These are phyloP conservation scores for Globisporangium yorkense DNA, from an alignment of 352 stramenopile species.

Conservation along the genomic window DNA sequence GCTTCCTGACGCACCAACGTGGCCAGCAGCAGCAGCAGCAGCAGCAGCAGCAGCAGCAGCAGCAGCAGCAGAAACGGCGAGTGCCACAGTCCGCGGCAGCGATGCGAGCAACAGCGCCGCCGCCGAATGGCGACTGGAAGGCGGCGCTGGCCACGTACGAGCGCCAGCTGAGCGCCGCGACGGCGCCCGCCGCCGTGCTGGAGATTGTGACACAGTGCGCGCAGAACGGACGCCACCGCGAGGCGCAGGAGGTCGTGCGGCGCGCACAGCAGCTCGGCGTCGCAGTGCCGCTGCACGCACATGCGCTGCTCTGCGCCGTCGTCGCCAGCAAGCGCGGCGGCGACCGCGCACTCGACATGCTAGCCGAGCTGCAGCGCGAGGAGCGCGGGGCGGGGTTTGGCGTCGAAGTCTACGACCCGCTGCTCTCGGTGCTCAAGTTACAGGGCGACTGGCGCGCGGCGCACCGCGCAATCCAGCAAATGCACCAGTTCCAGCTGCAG, in stretches of 20 bases:
- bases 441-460: conserved; percentile 58
- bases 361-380: conserved; percentile 20
- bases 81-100: no score
- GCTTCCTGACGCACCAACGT: no score
- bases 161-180: conserved; percentile 14
- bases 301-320: conserved; percentile 41
- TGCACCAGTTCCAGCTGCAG: conserved; percentile 43
- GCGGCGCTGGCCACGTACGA: conserved; percentile 41
- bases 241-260: conserved; percentile 42
- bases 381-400: conserved; percentile 18
- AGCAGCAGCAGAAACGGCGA: no score
- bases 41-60: no score
- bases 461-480: conserved; percentile 50
- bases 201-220: conserved; percentile 35
- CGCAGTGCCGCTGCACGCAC: conserved; percentile 18
- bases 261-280: conserved; percentile 36
- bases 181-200: conserved; percentile 19
- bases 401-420: conserved; percentile 31
- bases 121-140: conserved; percentile 29
- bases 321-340: conserved; percentile 43
- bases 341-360: conserved; percentile 34
- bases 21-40: no score
- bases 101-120: no score
- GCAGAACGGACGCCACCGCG: conserved; percentile 34
- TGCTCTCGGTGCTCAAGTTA: conserved; percentile 50